Base-by-base conservation (phyloP, 176 grass and related monocot genomes). In the Phyllostachys edulis region DNA sequence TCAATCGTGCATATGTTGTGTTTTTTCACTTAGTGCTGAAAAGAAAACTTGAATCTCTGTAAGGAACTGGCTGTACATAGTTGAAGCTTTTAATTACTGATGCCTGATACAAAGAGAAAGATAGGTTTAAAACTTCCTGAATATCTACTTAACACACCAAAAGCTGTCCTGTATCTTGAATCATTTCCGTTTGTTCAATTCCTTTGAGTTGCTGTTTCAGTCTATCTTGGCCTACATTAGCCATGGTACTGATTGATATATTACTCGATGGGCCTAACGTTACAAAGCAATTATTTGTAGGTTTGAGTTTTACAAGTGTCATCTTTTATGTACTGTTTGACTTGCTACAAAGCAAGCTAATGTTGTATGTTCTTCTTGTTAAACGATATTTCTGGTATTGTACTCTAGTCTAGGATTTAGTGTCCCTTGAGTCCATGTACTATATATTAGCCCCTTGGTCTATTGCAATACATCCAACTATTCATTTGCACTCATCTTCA, bases 171-270 rank as follows among this genome's bases (percentile, higher is more conserved):
- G 17, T 70, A 13, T 45, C 4, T 85, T 36, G 56, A 70, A 50
- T 38, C 1, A 23, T 71, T 71, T 17, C 39, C 34, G 12, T 57
- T 49, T 77, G 73, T 85, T 85, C 51, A 78, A 67, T 85, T 85
- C 52, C 59, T 52, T 69, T 15, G 9, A 69, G 64, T 69, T 46
- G 17, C 15, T 27, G 36, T 64, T 51, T 66, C 42, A 65, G 13
- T 85, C 40, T 41, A 78, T 60, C 23, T 61, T 85, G 61, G 55
- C 50, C 57, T 37, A 70, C 27, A 79, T 79, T 71, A 39, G 38
- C 40, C 75, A 69, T 69, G 40, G 1, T n/a, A 57, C 24, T 70
- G 26, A 20, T 69, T 47, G 20, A 71, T 70, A 37, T 57, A 63
- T 27, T 37, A 21, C 15, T 27, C 32, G 12, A 66, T 75, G 45